Evolutionary conservation across 192 early-diverging fungal genomes (phyloP).

Genomic region (Chytriomyces sp.): DNA sequence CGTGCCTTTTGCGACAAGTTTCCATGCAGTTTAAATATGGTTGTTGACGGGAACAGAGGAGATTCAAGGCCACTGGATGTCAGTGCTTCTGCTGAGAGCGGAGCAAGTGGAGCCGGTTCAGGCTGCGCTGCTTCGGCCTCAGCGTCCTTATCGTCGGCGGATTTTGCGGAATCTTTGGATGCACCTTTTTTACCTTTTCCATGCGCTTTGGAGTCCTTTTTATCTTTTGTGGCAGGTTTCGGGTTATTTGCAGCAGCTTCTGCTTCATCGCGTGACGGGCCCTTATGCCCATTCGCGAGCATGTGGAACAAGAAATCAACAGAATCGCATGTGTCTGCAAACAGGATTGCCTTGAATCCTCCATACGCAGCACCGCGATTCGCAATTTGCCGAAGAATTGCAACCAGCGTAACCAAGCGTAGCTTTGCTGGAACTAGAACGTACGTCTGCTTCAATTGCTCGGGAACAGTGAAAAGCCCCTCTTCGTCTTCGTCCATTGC

Average conservation of each 20-base stretch:
- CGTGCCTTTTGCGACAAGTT: constrained; percentile 82
- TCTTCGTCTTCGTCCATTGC: not conserved
- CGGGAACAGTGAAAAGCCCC: constrained; percentile 74
- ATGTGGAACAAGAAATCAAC: constrained; percentile 95
- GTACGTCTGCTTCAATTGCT: constrained; percentile 86
- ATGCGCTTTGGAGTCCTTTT: constrained; percentile 50
- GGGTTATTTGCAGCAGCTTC: constrained; percentile 51
- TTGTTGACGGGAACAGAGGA: constrained; percentile 70
- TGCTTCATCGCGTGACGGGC: constrained; percentile 46
- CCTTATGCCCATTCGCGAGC: constrained; percentile 67
- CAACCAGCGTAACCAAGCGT: constrained; percentile 83
- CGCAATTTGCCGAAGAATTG: constrained; percentile 67
- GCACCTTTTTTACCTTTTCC: constrained; percentile 10
- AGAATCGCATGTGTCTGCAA: constrained; percentile 88
- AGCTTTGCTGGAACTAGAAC: constrained; percentile 89
- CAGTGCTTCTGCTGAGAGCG: constrained; percentile 33
- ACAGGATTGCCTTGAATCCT: constrained; percentile 84
- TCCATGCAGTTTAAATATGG: constrained; percentile 87
- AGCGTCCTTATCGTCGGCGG: constrained; percentile 26
- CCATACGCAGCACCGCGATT: constrained; percentile 36
- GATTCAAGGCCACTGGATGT: constrained; percentile 50
- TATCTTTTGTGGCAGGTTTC: constrained; percentile 23
- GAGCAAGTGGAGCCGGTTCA: constrained; percentile 9
- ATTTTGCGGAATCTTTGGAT: constrained; percentile 13
- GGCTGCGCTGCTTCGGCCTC: not conserved